Evolutionary conservation across 1,284 basidiomycete genomes (phyloP).

Genomic region (Pholiota adiposa): DNA sequence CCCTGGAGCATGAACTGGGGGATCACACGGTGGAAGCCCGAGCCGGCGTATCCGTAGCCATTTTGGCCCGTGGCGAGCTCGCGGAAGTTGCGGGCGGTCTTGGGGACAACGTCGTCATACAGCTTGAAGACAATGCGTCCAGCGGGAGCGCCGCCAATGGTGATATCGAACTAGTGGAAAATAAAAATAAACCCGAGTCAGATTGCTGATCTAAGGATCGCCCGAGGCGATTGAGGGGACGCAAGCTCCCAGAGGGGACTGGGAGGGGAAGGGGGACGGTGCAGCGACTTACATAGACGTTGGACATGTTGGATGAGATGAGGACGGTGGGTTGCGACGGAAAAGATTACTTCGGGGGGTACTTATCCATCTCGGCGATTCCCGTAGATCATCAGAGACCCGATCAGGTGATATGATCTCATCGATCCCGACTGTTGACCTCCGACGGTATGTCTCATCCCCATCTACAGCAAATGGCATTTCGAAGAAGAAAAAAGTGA

Average conservation of each 20-base stretch:
- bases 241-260: background rate
- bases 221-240: background rate
- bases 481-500: no score
- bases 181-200: background rate
- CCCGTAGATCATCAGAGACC: background rate
- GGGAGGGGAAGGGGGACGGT: conserved; percentile 4
- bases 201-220: background rate
- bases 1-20: conserved; percentile 64
- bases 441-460: no score
- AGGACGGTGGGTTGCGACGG: conserved; percentile 4
- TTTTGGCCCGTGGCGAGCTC: conserved; percentile 84
- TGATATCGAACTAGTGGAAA: conserved; percentile 78
- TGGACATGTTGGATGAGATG: conserved; percentile 31
- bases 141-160: conserved; percentile 54
- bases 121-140: conserved; percentile 88
- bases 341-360: conserved; percentile 7
- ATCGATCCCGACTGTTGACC: no score
- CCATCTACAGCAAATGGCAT: no score
- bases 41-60: conserved; percentile 67
- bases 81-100: conserved; percentile 88
- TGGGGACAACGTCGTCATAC: conserved; percentile 73
- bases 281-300: conserved; percentile 36
- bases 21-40: conserved; percentile 84
- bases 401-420: background rate
- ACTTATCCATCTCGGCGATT: conserved; percentile 14